Conservation (phyloP, 495 filamentous ascomycete genomes). For the Aspergillus mulundensis region DNA sequence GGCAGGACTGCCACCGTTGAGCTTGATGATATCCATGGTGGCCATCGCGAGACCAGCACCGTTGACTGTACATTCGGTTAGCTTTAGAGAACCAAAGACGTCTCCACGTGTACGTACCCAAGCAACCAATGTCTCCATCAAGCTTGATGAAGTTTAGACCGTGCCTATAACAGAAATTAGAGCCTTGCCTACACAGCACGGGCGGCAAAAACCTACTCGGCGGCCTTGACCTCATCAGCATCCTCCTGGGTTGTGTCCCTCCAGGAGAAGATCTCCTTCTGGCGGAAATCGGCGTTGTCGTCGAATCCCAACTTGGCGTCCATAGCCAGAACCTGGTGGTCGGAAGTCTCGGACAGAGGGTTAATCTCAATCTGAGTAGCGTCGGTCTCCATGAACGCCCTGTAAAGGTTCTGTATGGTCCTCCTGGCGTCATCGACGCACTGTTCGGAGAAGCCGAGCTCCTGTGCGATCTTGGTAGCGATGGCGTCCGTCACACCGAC, state of each 20-base stretch:
- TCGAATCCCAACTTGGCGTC: conserved; percentile 97
- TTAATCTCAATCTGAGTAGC: conserved; percentile 99
- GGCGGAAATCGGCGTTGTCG: conserved; percentile 97
- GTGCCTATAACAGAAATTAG: conserved; percentile 36
- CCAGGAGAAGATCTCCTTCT: conserved; percentile 92
- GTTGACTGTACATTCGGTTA: conserved; percentile 60
- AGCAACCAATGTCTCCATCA: conserved; percentile 96
- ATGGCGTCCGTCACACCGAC: conserved; percentile 92
- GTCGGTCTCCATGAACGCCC: conserved; percentile 96
- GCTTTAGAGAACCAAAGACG: conserved; percentile 1
- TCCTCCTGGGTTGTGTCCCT: conserved; percentile 95
- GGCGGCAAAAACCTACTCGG: conserved; percentile 54
- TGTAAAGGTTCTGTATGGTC: conserved; percentile 97
- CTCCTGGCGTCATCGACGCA: conserved; percentile 91
- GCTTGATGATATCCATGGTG: conserved; percentile 99
- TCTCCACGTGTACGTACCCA: conserved; percentile 40
- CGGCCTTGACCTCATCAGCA: conserved; percentile 93
- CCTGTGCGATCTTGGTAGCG: conserved; percentile 80
- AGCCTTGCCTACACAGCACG: neutral
- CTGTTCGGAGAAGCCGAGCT: conserved; percentile 94
- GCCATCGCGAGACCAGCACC: conserved; percentile 99
- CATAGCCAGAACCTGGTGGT: conserved; percentile 97
- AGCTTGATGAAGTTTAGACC: conserved; percentile 99
- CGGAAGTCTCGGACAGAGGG: conserved; percentile 92
- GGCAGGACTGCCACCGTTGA: conserved; percentile 91